phyloP scores from a whole-genome alignment of 2,329 filamentous ascomycete genomes.

The Sordariomycetes sp. region DNA sequence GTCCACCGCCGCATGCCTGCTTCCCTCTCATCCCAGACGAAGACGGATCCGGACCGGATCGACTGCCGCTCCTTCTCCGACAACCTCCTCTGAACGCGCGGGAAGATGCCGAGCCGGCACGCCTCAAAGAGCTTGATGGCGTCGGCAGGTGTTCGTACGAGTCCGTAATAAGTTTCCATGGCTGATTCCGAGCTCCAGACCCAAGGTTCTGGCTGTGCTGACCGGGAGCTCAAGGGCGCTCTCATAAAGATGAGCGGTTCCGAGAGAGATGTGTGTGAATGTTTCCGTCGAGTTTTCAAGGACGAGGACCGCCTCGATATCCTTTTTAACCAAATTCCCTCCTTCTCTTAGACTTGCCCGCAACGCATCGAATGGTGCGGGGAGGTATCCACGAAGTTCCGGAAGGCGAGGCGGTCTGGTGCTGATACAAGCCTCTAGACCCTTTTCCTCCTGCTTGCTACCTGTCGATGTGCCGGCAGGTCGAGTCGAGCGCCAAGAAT shows the following conservation, averaged over 20 bases:
- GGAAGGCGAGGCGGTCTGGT: not conserved
- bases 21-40: conserved; percentile 99
- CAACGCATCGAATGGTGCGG: not conserved
- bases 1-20: conserved; percentile 98
- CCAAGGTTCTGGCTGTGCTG: not conserved
- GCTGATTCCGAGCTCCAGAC: conserved; percentile 5
- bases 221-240: not conserved
- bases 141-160: conserved; percentile 89
- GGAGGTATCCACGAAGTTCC: not conserved
- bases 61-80: conserved; percentile 96
- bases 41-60: conserved; percentile 93
- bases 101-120: conserved; percentile 78
- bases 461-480: not conserved
- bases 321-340: conserved; percentile 1
- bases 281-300: not conserved
- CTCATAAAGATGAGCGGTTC: not conserved
- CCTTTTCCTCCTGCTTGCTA: not conserved
- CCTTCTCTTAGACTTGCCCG: conserved; percentile 3
- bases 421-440: not conserved
- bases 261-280: not conserved
- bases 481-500: conserved; percentile 5
- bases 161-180: conserved; percentile 96
- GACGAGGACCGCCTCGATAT: not conserved
- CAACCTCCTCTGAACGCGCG: conserved; percentile 81
- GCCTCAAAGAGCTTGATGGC: conserved; percentile 99